Conservation (phyloP, 179 eudicot species). For the Amaranthus tricolor region DNA sequence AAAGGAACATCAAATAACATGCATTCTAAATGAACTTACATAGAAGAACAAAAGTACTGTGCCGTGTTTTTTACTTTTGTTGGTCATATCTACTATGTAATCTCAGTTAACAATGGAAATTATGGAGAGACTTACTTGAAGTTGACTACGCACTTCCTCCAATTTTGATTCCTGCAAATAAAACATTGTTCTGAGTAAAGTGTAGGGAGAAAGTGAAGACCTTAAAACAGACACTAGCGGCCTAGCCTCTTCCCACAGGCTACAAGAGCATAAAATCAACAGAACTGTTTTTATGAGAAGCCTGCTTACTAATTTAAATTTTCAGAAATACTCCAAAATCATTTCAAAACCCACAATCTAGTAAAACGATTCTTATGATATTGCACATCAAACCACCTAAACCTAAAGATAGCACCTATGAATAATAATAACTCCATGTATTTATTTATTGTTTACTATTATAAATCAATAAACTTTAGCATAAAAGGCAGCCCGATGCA, state of each 20-base stretch:
- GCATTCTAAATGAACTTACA: neutral
- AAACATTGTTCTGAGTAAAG: neutral
- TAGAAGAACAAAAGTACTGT: neutral
- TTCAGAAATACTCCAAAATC: too few relatives aligned
- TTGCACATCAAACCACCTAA: neutral
- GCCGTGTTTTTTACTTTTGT: neutral
- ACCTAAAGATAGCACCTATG: neutral
- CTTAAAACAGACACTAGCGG: neutral
- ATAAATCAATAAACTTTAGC: too few relatives aligned
- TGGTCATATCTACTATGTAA: neutral
- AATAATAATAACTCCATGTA: too few relatives aligned
- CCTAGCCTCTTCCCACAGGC: neutral
- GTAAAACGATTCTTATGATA: neutral
- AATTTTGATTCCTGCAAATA: constrained; percentile 67
- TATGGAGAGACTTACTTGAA: constrained; percentile 54
- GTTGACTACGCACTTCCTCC: constrained; percentile 64
- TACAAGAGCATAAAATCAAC: too few relatives aligned
- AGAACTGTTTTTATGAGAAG: too few relatives aligned
- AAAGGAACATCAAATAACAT: neutral
- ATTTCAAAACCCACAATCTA: too few relatives aligned
- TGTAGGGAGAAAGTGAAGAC: neutral
- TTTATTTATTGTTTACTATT: too few relatives aligned
- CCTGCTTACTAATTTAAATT: too few relatives aligned
- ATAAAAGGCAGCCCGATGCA: too few relatives aligned
- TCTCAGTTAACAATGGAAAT: neutral